Conservation (phyloP, 116 monocot species). For the Iris pallida region DNA sequence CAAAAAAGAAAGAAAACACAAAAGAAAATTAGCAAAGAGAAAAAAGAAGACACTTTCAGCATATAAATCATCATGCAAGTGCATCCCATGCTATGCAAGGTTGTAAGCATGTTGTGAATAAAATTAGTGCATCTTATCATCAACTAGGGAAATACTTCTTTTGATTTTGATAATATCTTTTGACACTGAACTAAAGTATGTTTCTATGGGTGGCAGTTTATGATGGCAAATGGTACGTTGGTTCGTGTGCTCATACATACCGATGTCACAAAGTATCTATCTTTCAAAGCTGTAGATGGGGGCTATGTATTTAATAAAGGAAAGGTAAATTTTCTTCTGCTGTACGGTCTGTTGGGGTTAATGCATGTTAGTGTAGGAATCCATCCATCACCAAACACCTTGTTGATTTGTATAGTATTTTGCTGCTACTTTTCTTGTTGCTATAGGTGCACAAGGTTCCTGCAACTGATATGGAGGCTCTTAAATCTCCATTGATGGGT, state of each 20-base stretch:
- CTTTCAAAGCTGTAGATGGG: conserved; percentile 95
- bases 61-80: too few relatives aligned
- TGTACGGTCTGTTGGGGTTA: too few relatives aligned
- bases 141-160: too few relatives aligned
- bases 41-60: too few relatives aligned
- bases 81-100: too few relatives aligned
- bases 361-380: too few relatives aligned
- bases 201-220: conserved; percentile 45
- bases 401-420: background rate
- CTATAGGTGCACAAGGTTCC: conserved; percentile 91
- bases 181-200: background rate
- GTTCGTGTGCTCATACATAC: conserved; percentile 90
- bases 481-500: conserved; percentile 97
- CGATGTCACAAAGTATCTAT: conserved; percentile 91
- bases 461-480: conserved; percentile 94
- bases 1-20: too few relatives aligned
- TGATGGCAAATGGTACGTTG: conserved; percentile 97
- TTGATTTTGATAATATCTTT: background rate
- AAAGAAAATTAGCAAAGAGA: too few relatives aligned
- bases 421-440: conserved; percentile 2
- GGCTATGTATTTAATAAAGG: conserved; percentile 92
- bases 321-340: conserved; percentile 47
- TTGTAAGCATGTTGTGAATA: too few relatives aligned
- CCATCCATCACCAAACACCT: too few relatives aligned
- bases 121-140: too few relatives aligned